phyloP scores from a whole-genome alignment of 352 stramenopile genomes.

The Phytophthora aleatoria region DNA sequence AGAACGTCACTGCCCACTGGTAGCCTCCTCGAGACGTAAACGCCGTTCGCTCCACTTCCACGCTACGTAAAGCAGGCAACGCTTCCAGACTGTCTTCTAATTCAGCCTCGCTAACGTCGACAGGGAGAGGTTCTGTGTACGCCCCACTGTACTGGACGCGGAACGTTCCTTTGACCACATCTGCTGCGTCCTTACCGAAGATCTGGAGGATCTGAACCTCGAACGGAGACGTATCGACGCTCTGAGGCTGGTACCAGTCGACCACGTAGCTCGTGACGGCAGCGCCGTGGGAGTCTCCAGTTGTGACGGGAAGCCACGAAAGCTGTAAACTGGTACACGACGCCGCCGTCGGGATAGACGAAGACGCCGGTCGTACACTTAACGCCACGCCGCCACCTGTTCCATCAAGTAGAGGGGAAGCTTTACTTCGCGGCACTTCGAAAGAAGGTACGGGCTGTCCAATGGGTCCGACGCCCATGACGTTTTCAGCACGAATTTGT shows the following conservation, averaged over 20 bases:
- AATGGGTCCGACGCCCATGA: constrained; percentile 64
- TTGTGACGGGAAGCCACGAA: constrained; percentile 52
- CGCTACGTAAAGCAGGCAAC: constrained; percentile 60
- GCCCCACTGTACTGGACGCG: constrained; percentile 62
- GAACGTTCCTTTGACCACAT: constrained; percentile 75
- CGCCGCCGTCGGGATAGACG: constrained; percentile 16
- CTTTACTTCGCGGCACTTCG: constrained; percentile 65
- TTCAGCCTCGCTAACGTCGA: constrained; percentile 60
- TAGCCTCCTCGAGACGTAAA: constrained; percentile 49
- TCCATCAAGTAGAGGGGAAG: constrained; percentile 51
- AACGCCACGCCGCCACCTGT: constrained; percentile 54
- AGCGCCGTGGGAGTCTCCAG: constrained; percentile 43
- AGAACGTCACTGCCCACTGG: constrained; percentile 82
- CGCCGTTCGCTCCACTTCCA: constrained; percentile 77
- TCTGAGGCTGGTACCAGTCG: constrained; percentile 69
- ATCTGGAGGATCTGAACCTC: constrained; percentile 82
- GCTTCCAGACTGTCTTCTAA: constrained; percentile 67
- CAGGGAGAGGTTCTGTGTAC: constrained; percentile 57
- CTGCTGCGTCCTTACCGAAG: constrained; percentile 36
- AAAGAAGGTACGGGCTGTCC: constrained; percentile 48
- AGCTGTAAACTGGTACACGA: constrained; percentile 45
- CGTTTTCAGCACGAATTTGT: constrained; percentile 65
- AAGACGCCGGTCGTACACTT: constrained; percentile 48
- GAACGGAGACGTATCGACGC: constrained; percentile 33
- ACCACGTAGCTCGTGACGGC: constrained; percentile 68